These are phyloP conservation scores for Boletus rufocinnamomeus DNA, from an alignment of 768 basidiomycete species.

Conservation along the genomic window DNA sequence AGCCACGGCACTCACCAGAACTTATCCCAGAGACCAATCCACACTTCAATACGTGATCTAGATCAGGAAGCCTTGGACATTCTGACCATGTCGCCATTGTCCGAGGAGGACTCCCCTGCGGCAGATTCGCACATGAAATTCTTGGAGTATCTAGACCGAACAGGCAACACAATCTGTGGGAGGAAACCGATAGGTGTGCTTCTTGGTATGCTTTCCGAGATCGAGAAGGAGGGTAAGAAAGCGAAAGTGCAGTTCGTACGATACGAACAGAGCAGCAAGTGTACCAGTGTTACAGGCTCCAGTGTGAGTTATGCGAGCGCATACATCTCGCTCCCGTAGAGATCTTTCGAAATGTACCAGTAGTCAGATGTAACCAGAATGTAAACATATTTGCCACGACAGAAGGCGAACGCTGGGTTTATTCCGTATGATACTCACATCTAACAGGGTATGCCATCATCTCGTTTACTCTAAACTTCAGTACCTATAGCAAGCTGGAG, in stretches of 20 bases:
- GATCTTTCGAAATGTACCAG: slow-evolving; percentile 4
- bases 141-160: slow-evolving; percentile 63
- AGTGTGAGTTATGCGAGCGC: slow-evolving; percentile 98
- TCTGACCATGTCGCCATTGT: slow-evolving; percentile 56
- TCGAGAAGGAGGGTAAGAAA: slow-evolving; percentile 47
- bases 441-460: background rate
- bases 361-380: slow-evolving; percentile 2
- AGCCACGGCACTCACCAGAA: slow-evolving; percentile 42
- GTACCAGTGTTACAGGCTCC: slow-evolving; percentile 66
- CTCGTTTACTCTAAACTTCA: background rate
- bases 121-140: slow-evolving; percentile 61
- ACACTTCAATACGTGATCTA: slow-evolving; percentile 77
- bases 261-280: slow-evolving; percentile 91
- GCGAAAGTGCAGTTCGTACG: slow-evolving; percentile 74
- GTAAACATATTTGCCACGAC: background rate
- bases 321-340: slow-evolving; percentile 57
- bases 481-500: slow-evolving; percentile 21
- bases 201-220: slow-evolving; percentile 66
- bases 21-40: slow-evolving; percentile 61
- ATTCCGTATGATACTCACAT: background rate
- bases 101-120: slow-evolving; percentile 44
- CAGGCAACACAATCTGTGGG: slow-evolving; percentile 96
- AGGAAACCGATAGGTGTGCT: slow-evolving; percentile 94
- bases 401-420: background rate
- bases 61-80: slow-evolving; percentile 87